Evolutionary conservation across 2,329 filamentous ascomycete genomes (phyloP), one percentile per base, ranked within the genome.

Genomic region (Blastomyces gilchristii): DNA sequence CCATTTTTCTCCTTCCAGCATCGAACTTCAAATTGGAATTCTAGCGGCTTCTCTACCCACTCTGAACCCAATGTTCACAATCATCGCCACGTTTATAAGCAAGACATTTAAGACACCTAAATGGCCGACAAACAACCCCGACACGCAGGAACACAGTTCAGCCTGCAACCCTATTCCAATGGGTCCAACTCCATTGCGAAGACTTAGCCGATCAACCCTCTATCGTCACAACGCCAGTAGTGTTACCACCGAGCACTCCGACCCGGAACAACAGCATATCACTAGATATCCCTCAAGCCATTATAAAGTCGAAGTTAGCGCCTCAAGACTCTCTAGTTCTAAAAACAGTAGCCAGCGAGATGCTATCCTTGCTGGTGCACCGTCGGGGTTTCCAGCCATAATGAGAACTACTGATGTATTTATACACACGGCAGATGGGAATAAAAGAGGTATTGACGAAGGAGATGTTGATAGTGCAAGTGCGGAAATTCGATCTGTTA

Each of bases 21-120:
- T 79, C 62, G 76, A 79, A 66, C 69, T 77, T 59, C 75, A 75
- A 58, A 67, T 78, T 12, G 75, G 75, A 12, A 76, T 78, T 49
- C 71, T 77, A 34, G 76, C 76, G 1, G 74, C 73, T 47, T 78
- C 75, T 50, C 71, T 77, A 9, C 75, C 77, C 7, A 72, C 74
- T 1, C 68, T 79, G 25, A 76, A 75, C 56, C 75, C 76, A 0
- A 68, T 77, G 7, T 70, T 77, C 25, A 68, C 68, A 63, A 58
- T 57, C 7, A 16, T 69, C 52, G 49, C 68, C 28, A 61, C 37
- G 5, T 47, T n/a, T 60, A 43, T 52, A 56, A 56, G 28, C 16
- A 60, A 52, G 12, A 14, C 45, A 18, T 50, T 50, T 25, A 63
- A 9, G 16, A 43, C 60, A 12, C 28, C 41, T 8, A 63, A 56